phyloP scores from a whole-genome alignment of 805 yeast species.

The Myxozyma vanderwaltii region DNA sequence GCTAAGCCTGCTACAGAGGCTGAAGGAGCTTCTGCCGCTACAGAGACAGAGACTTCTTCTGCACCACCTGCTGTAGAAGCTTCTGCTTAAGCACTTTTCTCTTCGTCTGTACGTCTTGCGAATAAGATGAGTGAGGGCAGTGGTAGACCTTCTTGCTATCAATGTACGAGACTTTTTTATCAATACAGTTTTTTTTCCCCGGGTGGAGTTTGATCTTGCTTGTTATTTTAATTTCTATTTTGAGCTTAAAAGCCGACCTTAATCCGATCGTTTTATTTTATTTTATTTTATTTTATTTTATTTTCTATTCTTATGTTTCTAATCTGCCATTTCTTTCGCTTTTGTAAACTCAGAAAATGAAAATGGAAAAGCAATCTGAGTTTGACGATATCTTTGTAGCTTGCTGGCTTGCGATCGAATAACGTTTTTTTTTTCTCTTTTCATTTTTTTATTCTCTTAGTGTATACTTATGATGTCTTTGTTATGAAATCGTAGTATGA shows the following conservation, averaged over 20 bases:
- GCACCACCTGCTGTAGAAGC: conserved; percentile 12
- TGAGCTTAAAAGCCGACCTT: background rate
- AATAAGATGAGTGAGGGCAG: background rate
- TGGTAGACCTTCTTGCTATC: background rate
- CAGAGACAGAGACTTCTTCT: background rate
- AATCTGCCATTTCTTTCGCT: no score
- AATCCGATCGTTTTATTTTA: background rate
- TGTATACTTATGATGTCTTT: no score
- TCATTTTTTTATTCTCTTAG: no score
- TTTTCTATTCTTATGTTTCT: no score
- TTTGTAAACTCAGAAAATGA: no score
- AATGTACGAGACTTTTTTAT: background rate
- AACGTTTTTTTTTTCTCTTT: no score
- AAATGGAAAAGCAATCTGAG: no score
- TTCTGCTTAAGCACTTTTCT: background rate
- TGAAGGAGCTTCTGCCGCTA: conserved; percentile 12
- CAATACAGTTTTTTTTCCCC: background rate
- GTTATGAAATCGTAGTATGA: no score
- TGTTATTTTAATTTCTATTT: background rate
- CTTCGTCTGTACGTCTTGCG: background rate
- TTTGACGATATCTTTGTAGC: no score
- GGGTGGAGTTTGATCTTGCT: background rate
- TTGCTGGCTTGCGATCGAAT: no score
- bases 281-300: no score
- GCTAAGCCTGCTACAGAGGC: conserved; percentile 8